A percentile compares a stretch with the other conserved stretches of the same genome.
Evolutionary conservation across 345 rosid genomes (phyloP).

Genomic region (Brassica nigra): DNA sequence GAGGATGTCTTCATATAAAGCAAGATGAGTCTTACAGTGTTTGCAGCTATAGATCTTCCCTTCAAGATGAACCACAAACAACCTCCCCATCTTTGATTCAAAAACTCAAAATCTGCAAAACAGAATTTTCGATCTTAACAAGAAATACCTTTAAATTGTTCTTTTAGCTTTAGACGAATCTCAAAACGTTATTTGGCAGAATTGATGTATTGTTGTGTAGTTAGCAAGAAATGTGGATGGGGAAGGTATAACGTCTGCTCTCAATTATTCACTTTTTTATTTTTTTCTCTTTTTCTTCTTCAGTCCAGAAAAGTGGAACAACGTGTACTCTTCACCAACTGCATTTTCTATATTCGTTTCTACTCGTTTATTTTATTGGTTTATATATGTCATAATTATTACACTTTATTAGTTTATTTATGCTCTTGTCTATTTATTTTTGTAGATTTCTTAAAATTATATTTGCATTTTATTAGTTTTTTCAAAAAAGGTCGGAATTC

Average conservation of each 20-base stretch:
- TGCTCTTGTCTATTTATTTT: not conserved
- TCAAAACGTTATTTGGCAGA: conserved; percentile 13
- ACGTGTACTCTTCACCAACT: conserved; percentile 38
- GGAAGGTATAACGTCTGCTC: conserved; percentile 45
- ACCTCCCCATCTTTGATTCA: conserved; percentile 71
- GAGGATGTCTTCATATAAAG: conserved; percentile 68
- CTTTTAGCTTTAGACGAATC: conserved; percentile 8
- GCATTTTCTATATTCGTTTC: conserved; percentile 31
- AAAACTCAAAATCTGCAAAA: not conserved
- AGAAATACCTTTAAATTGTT: not conserved
- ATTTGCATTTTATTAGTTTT: not conserved
- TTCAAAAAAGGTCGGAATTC: no score
- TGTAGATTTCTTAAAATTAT: not conserved
- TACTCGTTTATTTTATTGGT: conserved; percentile 11
- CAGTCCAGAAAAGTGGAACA: conserved; percentile 32
- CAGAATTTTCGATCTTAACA: conserved; percentile 24
- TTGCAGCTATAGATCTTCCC: conserved; percentile 92
- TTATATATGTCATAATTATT: not conserved
- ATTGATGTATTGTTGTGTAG: conserved; percentile 28
- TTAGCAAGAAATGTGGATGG: conserved; percentile 36
- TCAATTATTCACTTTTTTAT: conserved; percentile 33
- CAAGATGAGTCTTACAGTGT: conserved; percentile 93
- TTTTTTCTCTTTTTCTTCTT: conserved; percentile 14
- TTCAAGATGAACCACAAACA: conserved; percentile 83
- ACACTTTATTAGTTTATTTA: conserved; percentile 9